phyloP scores from a whole-genome alignment of 2,329 filamentous ascomycete species.

The Clonostachys sp. region DNA sequence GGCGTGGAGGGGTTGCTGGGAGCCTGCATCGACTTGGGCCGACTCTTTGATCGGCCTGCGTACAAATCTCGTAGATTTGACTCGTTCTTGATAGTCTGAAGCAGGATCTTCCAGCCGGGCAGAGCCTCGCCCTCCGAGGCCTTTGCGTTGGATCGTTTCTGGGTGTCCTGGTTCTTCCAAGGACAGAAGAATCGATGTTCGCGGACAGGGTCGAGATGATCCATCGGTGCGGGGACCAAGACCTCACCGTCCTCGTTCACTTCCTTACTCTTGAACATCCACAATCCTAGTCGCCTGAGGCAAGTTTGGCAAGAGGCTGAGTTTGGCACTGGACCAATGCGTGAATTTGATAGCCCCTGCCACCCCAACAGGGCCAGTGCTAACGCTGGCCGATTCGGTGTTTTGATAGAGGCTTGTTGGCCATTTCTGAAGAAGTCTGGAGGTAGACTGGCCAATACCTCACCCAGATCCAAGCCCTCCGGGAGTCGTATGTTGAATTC shows the following conservation, averaged over 20 bases:
- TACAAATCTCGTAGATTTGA: constrained; percentile 41
- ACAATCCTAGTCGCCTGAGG: constrained; percentile 82
- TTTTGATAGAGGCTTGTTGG: constrained; percentile 6
- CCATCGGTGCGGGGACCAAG: constrained; percentile 57
- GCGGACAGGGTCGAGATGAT: constrained; percentile 61
- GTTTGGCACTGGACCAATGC: constrained; percentile 60
- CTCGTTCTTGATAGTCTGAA: constrained; percentile 53
- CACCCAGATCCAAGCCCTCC: constrained; percentile 43
- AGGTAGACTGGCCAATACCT: constrained; percentile 43
- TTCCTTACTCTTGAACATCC: constrained; percentile 83
- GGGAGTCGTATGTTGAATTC: constrained; percentile 57
- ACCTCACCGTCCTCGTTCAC: constrained; percentile 49
- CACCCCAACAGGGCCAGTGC: constrained; percentile 70
- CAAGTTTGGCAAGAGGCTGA: constrained; percentile 81
- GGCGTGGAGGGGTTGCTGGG: background rate
- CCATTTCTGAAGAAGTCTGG: constrained; percentile 45
- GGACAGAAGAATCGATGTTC: constrained; percentile 84
- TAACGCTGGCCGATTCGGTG: constrained; percentile 58
- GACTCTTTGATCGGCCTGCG: constrained; percentile 8
- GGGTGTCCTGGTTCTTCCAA: constrained; percentile 64
- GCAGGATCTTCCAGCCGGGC: constrained; percentile 51
- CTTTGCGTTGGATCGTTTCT: constrained; percentile 36
- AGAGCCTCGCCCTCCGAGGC: constrained; percentile 26
- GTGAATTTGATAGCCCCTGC: constrained; percentile 57
- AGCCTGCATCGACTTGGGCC: background rate